A percentile compares a stretch with the other conserved stretches of the same genome.
Evolutionary conservation across 257 asterid species (phyloP).

Genomic region (Solanum ahanhuiri): DNA sequence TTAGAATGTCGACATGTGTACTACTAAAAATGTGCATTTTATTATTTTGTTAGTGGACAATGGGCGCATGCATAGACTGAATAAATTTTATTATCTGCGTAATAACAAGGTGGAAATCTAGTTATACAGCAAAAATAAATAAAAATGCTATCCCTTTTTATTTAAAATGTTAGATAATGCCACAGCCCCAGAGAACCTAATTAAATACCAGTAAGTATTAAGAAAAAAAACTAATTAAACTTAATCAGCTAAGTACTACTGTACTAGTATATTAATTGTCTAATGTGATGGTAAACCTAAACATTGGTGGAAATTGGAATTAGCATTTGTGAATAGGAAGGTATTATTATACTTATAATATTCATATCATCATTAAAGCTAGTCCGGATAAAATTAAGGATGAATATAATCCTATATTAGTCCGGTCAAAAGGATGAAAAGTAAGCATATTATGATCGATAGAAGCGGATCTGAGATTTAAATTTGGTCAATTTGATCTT

Average conservation of each 20-base stretch:
- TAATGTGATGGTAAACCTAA: not conserved
- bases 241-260: not conserved
- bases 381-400: not conserved
- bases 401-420: too few species aligned
- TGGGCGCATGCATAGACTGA: not conserved
- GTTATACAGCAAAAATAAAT: not conserved
- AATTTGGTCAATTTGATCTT: not conserved
- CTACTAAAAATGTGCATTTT: not conserved
- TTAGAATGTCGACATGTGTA: not conserved
- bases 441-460: not conserved
- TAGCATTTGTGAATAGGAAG: not conserved
- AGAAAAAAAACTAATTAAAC: not conserved
- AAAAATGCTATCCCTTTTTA: not conserved
- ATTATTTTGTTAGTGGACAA: not conserved
- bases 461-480: not conserved
- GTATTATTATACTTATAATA: not conserved
- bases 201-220: not conserved
- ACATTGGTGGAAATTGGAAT: not conserved
- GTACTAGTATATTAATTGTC: not conserved
- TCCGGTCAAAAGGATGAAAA: not conserved
- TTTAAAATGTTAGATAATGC: not conserved
- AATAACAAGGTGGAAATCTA: slow-evolving; percentile 4
- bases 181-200: not conserved
- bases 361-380: not conserved
- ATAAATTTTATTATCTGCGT: not conserved